These are phyloP conservation scores for Exophiala oligosperma DNA, from an alignment of 2,329 filamentous ascomycete species.

Conservation along the genomic window DNA sequence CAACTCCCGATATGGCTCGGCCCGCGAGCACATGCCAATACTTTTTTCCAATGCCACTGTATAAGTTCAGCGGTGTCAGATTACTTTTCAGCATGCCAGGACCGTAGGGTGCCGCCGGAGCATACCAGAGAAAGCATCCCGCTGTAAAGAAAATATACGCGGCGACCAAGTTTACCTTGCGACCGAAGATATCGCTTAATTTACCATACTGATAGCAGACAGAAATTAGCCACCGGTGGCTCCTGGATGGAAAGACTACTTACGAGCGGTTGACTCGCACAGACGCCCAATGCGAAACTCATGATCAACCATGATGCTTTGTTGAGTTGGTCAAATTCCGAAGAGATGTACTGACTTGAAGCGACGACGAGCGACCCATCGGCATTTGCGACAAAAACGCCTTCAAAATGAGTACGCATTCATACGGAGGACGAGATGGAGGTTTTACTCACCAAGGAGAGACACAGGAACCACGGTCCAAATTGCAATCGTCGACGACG, in stretches of 20 bases:
- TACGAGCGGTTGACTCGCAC: constrained; percentile 39
- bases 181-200: constrained; percentile 47
- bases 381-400: constrained; percentile 65
- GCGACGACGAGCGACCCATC: constrained; percentile 67
- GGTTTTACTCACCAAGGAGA: neutral
- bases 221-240: no score
- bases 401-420: constrained; percentile 26
- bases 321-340: constrained; percentile 45
- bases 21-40: constrained; percentile 40
- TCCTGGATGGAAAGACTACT: no score
- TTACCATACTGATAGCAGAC: constrained; percentile 38
- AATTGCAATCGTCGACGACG: constrained; percentile 4
- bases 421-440: no score
- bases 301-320: constrained; percentile 47
- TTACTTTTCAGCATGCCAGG: neutral
- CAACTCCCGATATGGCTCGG: constrained; percentile 44
- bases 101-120: constrained; percentile 25
- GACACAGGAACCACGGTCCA: constrained; percentile 10
- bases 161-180: constrained; percentile 40
- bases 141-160: constrained; percentile 43
- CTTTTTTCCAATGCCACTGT: constrained; percentile 36
- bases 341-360: constrained; percentile 57
- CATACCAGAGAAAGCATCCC: constrained; percentile 36
- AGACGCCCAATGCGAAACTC: constrained; percentile 45
- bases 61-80: constrained; percentile 9